Evolutionary conservation across 345 rosid species (phyloP).

Genomic region (Capsella bursapastoris): DNA sequence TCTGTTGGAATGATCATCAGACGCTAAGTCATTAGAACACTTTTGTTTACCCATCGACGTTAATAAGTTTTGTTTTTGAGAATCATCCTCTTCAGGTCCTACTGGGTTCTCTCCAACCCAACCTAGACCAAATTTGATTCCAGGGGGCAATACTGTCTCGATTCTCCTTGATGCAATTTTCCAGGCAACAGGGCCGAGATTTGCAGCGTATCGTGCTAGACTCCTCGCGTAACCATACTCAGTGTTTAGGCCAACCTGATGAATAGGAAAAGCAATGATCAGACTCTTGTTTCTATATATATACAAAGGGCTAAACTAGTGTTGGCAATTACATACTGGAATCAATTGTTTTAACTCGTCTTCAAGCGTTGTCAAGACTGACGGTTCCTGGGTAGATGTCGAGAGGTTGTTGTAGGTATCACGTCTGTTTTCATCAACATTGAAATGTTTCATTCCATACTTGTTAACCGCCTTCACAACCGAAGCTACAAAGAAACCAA

Average conservation of each 20-base stretch:
- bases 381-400: slow-evolving; percentile 50
- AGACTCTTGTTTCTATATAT: slow-evolving; percentile 25
- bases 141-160: slow-evolving; percentile 60
- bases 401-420: slow-evolving; percentile 62
- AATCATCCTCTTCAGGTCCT: slow-evolving; percentile 44
- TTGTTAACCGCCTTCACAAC: slow-evolving; percentile 83
- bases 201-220: slow-evolving; percentile 81
- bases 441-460: slow-evolving; percentile 80
- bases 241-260: slow-evolving; percentile 78
- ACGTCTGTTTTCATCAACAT: slow-evolving; percentile 78
- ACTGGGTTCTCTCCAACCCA: slow-evolving; percentile 77
- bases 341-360: slow-evolving; percentile 72
- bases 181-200: slow-evolving; percentile 87
- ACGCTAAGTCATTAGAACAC: slow-evolving; percentile 38
- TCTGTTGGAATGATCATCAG: slow-evolving; percentile 53
- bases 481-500: slow-evolving; percentile 66
- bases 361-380: slow-evolving; percentile 55
- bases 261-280: slow-evolving; percentile 24
- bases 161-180: slow-evolving; percentile 76
- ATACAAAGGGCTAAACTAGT: background rate
- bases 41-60: slow-evolving; percentile 41
- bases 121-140: slow-evolving; percentile 70
- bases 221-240: slow-evolving; percentile 90
- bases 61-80: slow-evolving; percentile 35
- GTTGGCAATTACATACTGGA: slow-evolving; percentile 58